Conservation (phyloP, 768 basidiomycete genomes). For the Termitomyces bulborhizus region DNA sequence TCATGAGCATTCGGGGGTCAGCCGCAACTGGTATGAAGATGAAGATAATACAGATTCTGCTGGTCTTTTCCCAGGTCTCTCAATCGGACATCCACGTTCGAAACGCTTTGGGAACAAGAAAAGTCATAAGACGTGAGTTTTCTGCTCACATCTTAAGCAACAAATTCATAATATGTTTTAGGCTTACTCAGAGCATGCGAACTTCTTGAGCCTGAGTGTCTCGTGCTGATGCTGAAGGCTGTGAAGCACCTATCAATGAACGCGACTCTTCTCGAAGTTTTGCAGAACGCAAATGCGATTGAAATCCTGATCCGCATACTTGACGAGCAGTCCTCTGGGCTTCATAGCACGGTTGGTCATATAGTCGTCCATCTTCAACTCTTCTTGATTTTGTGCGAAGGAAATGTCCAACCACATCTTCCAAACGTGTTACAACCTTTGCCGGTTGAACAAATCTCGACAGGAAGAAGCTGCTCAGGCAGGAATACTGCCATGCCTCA, state of each 20-base stretch:
- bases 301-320: slow-evolving; percentile 85
- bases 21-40: slow-evolving; percentile 69
- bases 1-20: slow-evolving; percentile 69
- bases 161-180: slow-evolving; percentile 21
- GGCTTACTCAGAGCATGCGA: slow-evolving; percentile 86
- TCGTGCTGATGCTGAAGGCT: slow-evolving; percentile 88
- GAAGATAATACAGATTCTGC: slow-evolving; percentile 83
- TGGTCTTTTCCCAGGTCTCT: slow-evolving; percentile 94
- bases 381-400: slow-evolving; percentile 31
- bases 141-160: neutral
- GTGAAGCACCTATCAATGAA: slow-evolving; percentile 97
- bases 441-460: slow-evolving; percentile 86
- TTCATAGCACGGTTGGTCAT: slow-evolving; percentile 68
- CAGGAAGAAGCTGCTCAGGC: slow-evolving; percentile 98
- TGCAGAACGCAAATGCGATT: slow-evolving; percentile 94
- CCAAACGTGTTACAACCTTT: slow-evolving; percentile 96
- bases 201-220: slow-evolving; percentile 78
- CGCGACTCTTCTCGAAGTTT: slow-evolving; percentile 79
- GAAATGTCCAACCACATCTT: slow-evolving; percentile 97
- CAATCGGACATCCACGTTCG: slow-evolving; percentile 92
- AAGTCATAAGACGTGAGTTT: slow-evolving; percentile 78
- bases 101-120: slow-evolving; percentile 85
- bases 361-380: neutral
- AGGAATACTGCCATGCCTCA: slow-evolving; percentile 88
- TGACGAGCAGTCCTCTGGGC: slow-evolving; percentile 72